phyloP scores from a whole-genome alignment of 768 basidiomycete species.

The Dioszegia crocea region DNA sequence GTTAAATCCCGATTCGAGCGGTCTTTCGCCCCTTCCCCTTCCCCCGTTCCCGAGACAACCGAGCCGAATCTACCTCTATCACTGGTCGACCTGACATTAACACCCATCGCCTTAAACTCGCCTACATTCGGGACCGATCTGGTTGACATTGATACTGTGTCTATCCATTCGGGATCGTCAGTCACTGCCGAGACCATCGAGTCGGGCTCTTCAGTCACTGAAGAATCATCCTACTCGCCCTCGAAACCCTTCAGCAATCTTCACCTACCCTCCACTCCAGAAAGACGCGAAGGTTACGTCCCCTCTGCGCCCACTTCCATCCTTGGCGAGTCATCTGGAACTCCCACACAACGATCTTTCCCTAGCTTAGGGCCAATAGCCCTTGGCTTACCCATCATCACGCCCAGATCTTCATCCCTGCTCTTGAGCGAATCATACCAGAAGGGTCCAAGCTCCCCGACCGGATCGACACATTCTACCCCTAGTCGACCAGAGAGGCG shows the following conservation, averaged over 20 bases:
- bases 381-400: background rate
- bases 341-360: background rate
- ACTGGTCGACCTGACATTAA: background rate
- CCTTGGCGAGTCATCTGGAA: background rate
- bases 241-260: no score
- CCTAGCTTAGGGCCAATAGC: background rate
- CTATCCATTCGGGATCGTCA: background rate
- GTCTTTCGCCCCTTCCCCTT: conserved; percentile 3
- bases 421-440: no score
- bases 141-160: no score
- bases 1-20: background rate
- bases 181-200: background rate
- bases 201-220: no score
- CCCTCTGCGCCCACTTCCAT: no score
- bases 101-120: background rate
- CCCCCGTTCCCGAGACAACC: background rate
- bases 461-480: no score
- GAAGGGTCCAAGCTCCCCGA: no score
- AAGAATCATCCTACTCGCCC: no score
- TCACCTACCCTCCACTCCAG: no score
- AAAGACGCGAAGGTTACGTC: no score
- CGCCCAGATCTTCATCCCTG: background rate
- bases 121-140: background rate
- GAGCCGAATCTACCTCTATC: background rate
- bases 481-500: background rate